Conservation (phyloP, 2,329 filamentous ascomycete genomes). For the Fusarium abutilonis region DNA sequence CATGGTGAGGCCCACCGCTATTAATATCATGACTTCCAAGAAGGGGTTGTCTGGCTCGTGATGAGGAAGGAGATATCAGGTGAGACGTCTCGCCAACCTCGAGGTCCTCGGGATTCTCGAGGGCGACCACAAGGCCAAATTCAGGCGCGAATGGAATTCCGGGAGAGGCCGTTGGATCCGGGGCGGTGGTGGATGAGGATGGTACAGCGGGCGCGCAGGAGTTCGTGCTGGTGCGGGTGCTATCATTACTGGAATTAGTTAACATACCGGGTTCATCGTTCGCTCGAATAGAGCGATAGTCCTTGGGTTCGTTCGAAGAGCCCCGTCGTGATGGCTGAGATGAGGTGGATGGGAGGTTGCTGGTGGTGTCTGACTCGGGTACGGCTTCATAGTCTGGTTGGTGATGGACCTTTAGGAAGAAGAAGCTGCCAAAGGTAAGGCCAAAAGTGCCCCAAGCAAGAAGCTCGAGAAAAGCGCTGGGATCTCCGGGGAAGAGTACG, state of each 20-base stretch:
- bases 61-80: conserved; percentile 74
- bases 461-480: conserved; percentile 81
- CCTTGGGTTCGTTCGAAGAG: conserved; percentile 56
- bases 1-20: conserved; percentile 77
- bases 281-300: conserved; percentile 51
- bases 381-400: conserved; percentile 68
- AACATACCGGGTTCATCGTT: conserved; percentile 74
- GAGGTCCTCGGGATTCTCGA: conserved; percentile 46
- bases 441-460: conserved; percentile 81
- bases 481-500: conserved; percentile 83
- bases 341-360: conserved; percentile 23
- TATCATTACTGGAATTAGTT: conserved; percentile 44
- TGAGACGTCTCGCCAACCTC: conserved; percentile 80
- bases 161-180: conserved; percentile 38
- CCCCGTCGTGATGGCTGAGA: conserved; percentile 55
- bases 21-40: conserved; percentile 71
- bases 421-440: conserved; percentile 79
- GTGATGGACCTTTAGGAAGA: conserved; percentile 83
- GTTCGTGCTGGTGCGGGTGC: conserved; percentile 46
- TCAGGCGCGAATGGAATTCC: conserved; percentile 44
- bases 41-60: conserved; percentile 60
- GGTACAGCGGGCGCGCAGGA: conserved; percentile 34
- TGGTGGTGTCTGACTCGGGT: conserved; percentile 48
- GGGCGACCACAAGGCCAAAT: conserved; percentile 42
- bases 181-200: conserved; percentile 32